Evolutionary conservation across 495 filamentous ascomycete species (phyloP).

Genomic region (Penicillium maclennaniae): DNA sequence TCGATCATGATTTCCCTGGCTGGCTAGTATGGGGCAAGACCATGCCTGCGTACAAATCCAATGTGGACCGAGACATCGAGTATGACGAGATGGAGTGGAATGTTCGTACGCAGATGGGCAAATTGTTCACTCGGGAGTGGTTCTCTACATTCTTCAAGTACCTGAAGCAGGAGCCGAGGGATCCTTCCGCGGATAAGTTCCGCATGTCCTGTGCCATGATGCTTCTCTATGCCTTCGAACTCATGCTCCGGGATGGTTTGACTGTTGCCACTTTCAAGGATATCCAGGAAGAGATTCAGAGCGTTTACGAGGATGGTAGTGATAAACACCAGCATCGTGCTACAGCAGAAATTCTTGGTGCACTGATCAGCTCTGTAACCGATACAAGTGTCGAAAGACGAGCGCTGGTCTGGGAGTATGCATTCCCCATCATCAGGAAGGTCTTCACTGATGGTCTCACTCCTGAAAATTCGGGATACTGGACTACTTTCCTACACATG

Average conservation of each 20-base stretch:
- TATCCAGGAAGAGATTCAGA: slow-evolving; percentile 70
- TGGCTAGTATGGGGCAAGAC: slow-evolving; percentile 95
- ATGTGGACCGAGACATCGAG: slow-evolving; percentile 62
- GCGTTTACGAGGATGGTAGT: slow-evolving; percentile 82
- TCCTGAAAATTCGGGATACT: slow-evolving; percentile 90
- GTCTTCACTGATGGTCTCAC: slow-evolving; percentile 87
- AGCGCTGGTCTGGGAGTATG: slow-evolving; percentile 78
- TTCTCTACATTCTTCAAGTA: slow-evolving; percentile 83
- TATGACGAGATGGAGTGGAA: slow-evolving; percentile 81
- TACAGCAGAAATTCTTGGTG: slow-evolving; percentile 89
- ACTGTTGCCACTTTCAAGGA: slow-evolving; percentile 81
- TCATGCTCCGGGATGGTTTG: slow-evolving; percentile 67
- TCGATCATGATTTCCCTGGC: slow-evolving; percentile 88
- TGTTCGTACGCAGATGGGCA: slow-evolving; percentile 76
- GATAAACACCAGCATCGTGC: slow-evolving; percentile 98
- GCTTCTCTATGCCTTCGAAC: slow-evolving; percentile 81
- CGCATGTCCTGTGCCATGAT: slow-evolving; percentile 80
- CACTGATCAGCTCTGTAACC: slow-evolving; percentile 68
- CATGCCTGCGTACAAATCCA: slow-evolving; percentile 72
- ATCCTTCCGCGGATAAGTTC: slow-evolving; percentile 79
- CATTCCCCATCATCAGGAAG: slow-evolving; percentile 80
- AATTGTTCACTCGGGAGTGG: slow-evolving; percentile 76
- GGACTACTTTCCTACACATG: slow-evolving; percentile 89
- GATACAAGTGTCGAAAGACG: slow-evolving; percentile 68
- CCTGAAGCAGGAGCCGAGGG: slow-evolving; percentile 94